These are phyloP conservation scores for Magnusiomyces sp. DNA, from an alignment of 1,139 yeast genomes.

Conservation along the genomic window DNA sequence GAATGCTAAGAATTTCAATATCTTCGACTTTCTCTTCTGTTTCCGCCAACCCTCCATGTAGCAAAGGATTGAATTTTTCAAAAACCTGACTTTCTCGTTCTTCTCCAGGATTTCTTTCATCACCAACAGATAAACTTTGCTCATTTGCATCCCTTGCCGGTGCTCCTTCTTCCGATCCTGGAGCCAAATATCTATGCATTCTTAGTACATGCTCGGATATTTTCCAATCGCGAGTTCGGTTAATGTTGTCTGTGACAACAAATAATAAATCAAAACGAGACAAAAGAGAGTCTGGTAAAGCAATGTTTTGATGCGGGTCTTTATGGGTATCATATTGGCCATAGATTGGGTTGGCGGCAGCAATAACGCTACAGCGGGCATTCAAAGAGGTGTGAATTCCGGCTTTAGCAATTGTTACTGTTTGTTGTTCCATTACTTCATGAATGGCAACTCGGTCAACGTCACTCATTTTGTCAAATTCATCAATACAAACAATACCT, in stretches of 20 bases:
- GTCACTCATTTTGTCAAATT: conserved; percentile 96
- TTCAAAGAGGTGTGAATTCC: conserved; percentile 95
- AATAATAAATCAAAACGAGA: conserved; percentile 95
- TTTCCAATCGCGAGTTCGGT: conserved; percentile 73
- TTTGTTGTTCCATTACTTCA: conserved; percentile 99
- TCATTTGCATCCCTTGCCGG: conserved; percentile 76
- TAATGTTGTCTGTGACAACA: conserved; percentile 92
- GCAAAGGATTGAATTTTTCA: conserved; percentile 73
- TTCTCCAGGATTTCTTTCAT: conserved; percentile 38
- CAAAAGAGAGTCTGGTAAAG: conserved; percentile 88
- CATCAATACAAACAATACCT: conserved; percentile 97
- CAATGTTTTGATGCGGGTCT: conserved; percentile 95
- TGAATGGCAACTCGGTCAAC: conserved; percentile 96
- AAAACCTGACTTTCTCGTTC: conserved; percentile 52
- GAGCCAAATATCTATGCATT: conserved; percentile 85
- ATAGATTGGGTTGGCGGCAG: conserved; percentile 97
- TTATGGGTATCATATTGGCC: conserved; percentile 96
- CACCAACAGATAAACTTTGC: conserved; percentile 75
- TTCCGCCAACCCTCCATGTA: conserved; percentile 70
- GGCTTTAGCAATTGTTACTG: conserved; percentile 96
- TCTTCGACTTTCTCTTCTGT: conserved; percentile 30
- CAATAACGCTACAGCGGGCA: conserved; percentile 95
- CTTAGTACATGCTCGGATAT: conserved; percentile 92
- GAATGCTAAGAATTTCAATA: conserved; percentile 66
- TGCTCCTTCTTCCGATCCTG: conserved; percentile 88